Evolutionary conservation across 2,329 filamentous ascomycete genomes (phyloP).

Genomic region (Phialemonium atrogriseum): DNA sequence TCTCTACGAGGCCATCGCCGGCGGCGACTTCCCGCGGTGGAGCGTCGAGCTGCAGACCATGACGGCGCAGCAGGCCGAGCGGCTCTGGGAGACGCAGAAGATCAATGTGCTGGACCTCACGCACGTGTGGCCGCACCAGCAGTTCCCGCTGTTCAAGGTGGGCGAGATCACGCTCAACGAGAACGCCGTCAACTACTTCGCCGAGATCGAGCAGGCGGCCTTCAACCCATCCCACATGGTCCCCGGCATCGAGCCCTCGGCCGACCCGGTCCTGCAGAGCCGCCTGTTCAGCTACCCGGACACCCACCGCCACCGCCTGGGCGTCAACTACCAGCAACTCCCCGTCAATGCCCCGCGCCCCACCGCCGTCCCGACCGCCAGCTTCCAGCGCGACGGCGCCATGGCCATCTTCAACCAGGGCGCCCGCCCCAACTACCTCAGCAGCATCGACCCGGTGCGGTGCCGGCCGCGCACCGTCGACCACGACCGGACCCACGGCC

Average conservation of each 20-base stretch:
- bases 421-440: conserved; percentile 31
- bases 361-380: conserved; percentile 23
- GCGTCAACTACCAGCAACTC: conserved; percentile 50
- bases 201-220: conserved; percentile 43
- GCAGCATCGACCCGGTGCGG: too few species aligned
- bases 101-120: conserved; percentile 49
- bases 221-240: conserved; percentile 50
- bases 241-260: conserved; percentile 42
- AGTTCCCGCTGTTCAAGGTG: conserved; percentile 5
- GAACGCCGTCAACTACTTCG: conserved; percentile 9
- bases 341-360: conserved; percentile 36
- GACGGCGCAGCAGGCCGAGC: conserved; percentile 39
- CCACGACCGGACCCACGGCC: conserved; percentile 27
- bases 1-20: conserved; percentile 35
- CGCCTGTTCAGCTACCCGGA: conserved; percentile 46
- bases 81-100: too few species aligned
- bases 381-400: conserved; percentile 29
- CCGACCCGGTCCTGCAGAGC: conserved; percentile 30
- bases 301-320: conserved; percentile 47
- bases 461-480: conserved; percentile 26
- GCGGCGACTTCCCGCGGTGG: conserved; percentile 39
- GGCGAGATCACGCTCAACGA: conserved; percentile 7
- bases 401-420: conserved; percentile 34
- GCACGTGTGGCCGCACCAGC: conserved; percentile 33
- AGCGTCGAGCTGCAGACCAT: conserved; percentile 46